Percentiles rank a stretch among this genome's conserved stretches.
Evolutionary conservation across 768 basidiomycete genomes (phyloP).

Genomic region (Collybia mongolica): DNA sequence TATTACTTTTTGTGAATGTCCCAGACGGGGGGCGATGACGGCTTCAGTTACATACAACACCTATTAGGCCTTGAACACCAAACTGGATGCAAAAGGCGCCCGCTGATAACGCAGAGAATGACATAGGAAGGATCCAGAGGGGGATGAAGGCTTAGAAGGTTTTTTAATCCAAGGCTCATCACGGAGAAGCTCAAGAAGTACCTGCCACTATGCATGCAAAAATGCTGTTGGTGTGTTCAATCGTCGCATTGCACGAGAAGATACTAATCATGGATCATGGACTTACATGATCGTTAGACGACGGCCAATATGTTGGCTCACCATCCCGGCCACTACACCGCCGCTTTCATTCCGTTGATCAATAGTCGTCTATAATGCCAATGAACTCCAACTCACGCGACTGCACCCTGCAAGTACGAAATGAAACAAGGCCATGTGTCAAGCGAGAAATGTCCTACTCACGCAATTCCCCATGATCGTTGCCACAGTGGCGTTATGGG

Average conservation of each 20-base stretch:
- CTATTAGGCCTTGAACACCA: constrained; percentile 89
- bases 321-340: constrained; percentile 9
- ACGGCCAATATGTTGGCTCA: constrained; percentile 13
- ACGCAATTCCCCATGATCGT: constrained; percentile 64
- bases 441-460: background rate
- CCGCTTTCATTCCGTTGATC: constrained; percentile 7
- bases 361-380: background rate
- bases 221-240: background rate
- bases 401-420: constrained; percentile 3
- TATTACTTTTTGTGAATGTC: constrained; percentile 21
- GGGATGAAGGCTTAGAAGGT: constrained; percentile 56
- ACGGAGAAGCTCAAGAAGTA: constrained; percentile 43
- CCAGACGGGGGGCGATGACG: constrained; percentile 24
- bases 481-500: constrained; percentile 49
- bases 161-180: constrained; percentile 38
- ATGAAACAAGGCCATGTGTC: background rate
- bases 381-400: constrained; percentile 3
- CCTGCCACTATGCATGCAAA: constrained; percentile 22
- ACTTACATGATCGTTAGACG: constrained; percentile 9
- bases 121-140: constrained; percentile 76
- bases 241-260: background rate
- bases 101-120: constrained; percentile 67
- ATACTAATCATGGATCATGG: background rate
- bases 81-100: constrained; percentile 86
- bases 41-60: constrained; percentile 59